Conservation (phyloP, 371 early-diverging fungal genomes). For the Smittium culicis region DNA sequence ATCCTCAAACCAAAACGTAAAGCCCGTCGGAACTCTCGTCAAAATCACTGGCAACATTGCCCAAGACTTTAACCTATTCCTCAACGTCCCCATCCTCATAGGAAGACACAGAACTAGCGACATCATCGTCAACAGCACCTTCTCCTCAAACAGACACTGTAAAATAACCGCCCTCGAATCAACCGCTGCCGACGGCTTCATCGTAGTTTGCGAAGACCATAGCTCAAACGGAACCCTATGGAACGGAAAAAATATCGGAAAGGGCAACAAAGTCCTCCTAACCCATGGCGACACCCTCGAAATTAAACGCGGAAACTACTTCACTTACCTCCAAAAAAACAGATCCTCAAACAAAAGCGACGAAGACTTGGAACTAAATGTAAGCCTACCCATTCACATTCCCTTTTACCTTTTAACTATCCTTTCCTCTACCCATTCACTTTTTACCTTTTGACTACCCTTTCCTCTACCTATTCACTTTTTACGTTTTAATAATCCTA, state of each 20-base stretch:
- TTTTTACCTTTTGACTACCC: no score
- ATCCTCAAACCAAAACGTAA: slow-evolving; percentile 1
- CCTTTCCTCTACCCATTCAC: no score
- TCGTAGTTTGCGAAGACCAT: slow-evolving; percentile 28
- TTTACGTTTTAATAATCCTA: no score
- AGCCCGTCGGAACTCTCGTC: not conserved
- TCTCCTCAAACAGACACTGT: slow-evolving; percentile 34
- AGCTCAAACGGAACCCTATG: slow-evolving; percentile 36
- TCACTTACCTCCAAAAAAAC: slow-evolving; percentile 22
- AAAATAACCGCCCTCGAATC: slow-evolving; percentile 18
- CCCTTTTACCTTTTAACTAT: no score
- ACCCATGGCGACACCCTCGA: slow-evolving; percentile 38
- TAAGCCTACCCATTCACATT: no score
- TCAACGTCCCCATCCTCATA: slow-evolving; percentile 23
- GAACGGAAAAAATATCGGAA: slow-evolving; percentile 35
- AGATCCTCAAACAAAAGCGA: slow-evolving; percentile 9
- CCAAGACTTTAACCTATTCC: slow-evolving; percentile 28
- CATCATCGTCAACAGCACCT: slow-evolving; percentile 25
- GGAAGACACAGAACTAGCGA: slow-evolving; percentile 32
- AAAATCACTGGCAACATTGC: slow-evolving; percentile 8
- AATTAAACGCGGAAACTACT: slow-evolving; percentile 31
- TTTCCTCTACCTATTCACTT: no score
- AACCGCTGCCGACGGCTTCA: slow-evolving; percentile 16
- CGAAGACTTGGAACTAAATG: slow-evolving; percentile 13
- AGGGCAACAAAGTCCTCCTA: slow-evolving; percentile 31